Base-by-base conservation (phyloP, 352 stramenopile species). In the Phytophthora sojae region DNA sequence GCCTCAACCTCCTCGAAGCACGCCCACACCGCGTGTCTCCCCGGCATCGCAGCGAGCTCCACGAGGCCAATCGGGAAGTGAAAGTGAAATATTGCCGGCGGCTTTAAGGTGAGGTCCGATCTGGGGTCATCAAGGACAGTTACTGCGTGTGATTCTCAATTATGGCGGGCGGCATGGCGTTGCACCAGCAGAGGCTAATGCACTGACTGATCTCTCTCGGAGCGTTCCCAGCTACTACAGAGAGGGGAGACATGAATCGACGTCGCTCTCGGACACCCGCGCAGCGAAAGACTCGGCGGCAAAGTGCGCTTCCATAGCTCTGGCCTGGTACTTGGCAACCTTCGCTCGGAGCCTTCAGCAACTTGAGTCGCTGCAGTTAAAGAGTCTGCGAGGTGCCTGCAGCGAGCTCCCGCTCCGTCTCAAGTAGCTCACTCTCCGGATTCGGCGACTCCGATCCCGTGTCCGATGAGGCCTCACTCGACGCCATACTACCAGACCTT, bases 1-100 rank as follows among this genome's bases (percentile, higher is more conserved):
- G 45, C n/a, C 57, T 30, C 57, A 1, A 49, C 21, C 45, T 57
- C 57, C 14, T 64, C 30, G 44, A 64, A 64, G 21, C 47, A 47
- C 44, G 56, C 26, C 57, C 51, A 57, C 51, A 57, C 51, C 0
- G 25, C 14, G 51, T 57, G 25, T 37, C 39, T 49, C 14, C 39
- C 39, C 3, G 12, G 12, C 39, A 49, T 49, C 2, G 39, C 14
- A 15, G 17, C 21, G 39, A 49, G 4, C 7, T 7, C 4, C 14
- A 19, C 17, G 39, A 49, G 39, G 39, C 17, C 39, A 49, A 49
- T 19, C 14, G 39, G 39, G 6, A 19, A 49, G 39, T 44, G 37
- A 35, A 21, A 21, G 21, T 32, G 29, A 32, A 42, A 17, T 15
- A 6, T 17, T 42, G 35, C 5, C 5, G 17, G 17, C 6, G 39